These are phyloP conservation scores for Yamadazyma phyllophila DNA, from an alignment of 805 yeast species.

Conservation along the genomic window DNA sequence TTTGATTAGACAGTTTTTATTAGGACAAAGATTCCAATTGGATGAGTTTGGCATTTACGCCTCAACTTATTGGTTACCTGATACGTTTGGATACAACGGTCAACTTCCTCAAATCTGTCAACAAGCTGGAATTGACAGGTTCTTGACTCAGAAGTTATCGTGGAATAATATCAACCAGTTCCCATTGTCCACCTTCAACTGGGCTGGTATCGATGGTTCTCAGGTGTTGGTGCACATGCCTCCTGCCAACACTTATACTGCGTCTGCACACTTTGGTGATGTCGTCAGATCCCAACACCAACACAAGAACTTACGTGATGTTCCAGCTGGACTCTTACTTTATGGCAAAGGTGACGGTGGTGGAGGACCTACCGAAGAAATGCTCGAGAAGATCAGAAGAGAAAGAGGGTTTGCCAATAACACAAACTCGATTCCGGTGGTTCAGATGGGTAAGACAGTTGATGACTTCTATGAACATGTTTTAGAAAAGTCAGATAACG, in stretches of 20 bases:
- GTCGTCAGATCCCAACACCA: conserved; percentile 75
- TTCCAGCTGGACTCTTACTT: conserved; percentile 75
- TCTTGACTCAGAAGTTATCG: conserved; percentile 88
- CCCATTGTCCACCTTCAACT: conserved; percentile 88
- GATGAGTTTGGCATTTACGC: conserved; percentile 76
- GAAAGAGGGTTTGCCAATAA: conserved; percentile 84
- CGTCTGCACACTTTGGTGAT: conserved; percentile 90
- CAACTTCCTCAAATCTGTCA: conserved; percentile 94
- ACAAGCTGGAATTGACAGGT: conserved; percentile 77
- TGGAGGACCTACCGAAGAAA: conserved; percentile 94
- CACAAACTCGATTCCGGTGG: conserved; percentile 82
- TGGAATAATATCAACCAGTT: conserved; percentile 95
- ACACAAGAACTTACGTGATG: conserved; percentile 80
- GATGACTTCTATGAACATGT: conserved; percentile 75
- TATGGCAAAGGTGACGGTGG: conserved; percentile 99
- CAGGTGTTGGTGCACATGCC: conserved; percentile 97
- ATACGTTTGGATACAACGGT: conserved; percentile 93
- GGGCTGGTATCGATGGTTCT: conserved; percentile 94
- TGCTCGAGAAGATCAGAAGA: conserved; percentile 89
- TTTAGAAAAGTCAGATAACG: conserved; percentile 60
- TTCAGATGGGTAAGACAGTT: conserved; percentile 75
- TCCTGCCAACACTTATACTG: conserved; percentile 94
- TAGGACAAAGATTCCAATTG: conserved; percentile 85
- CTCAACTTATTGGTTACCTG: conserved; percentile 91
- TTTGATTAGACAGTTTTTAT: conserved; percentile 78